phyloP scores from a whole-genome alignment of 2,329 filamentous ascomycete genomes.

The Madurella fahalii region DNA sequence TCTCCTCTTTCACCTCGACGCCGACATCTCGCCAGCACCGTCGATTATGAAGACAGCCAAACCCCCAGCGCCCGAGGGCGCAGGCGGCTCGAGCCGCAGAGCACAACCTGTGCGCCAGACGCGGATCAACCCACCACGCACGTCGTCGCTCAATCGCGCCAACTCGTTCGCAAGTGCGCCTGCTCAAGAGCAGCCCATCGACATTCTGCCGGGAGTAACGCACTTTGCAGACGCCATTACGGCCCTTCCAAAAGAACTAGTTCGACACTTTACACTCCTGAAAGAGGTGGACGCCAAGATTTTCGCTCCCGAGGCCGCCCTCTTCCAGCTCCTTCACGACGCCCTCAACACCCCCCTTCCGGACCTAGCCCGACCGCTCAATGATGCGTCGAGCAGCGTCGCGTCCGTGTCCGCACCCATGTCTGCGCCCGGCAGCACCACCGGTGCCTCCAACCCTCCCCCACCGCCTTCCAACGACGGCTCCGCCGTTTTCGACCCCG shows the following conservation, averaged over 20 bases:
- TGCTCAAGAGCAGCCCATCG: conserved; percentile 55
- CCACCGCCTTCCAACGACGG: conserved; percentile 40
- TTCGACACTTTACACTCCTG: conserved; percentile 89
- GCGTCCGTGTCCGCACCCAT: conserved; percentile 44
- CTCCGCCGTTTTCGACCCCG: conserved; percentile 47
- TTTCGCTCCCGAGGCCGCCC: conserved; percentile 77
- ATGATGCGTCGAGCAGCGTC: conserved; percentile 42
- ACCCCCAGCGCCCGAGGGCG: conserved; percentile 37
- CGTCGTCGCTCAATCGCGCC: conserved; percentile 44
- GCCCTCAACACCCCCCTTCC: conserved; percentile 52
- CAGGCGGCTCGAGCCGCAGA: conserved; percentile 42
- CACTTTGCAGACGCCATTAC: conserved; percentile 89
- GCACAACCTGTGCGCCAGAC: conserved; percentile 63
- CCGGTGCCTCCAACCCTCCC: conserved; percentile 35
- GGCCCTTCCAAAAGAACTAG: conserved; percentile 89
- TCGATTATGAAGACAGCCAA: conserved; percentile 54
- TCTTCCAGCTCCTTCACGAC: conserved; percentile 69
- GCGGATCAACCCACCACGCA: conserved; percentile 59
- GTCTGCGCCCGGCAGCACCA: conserved; percentile 49
- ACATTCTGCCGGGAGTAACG: conserved; percentile 63
- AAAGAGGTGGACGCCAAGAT: conserved; percentile 99
- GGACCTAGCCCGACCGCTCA: conserved; percentile 39
- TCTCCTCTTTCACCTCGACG: conserved; percentile 1
- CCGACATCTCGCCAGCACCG: not conserved
- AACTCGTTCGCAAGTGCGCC: conserved; percentile 44